Evolutionary conservation across 495 filamentous ascomycete species (phyloP), one percentile per base, ranked within the genome.

Genomic region (Tuber melanosporum): DNA sequence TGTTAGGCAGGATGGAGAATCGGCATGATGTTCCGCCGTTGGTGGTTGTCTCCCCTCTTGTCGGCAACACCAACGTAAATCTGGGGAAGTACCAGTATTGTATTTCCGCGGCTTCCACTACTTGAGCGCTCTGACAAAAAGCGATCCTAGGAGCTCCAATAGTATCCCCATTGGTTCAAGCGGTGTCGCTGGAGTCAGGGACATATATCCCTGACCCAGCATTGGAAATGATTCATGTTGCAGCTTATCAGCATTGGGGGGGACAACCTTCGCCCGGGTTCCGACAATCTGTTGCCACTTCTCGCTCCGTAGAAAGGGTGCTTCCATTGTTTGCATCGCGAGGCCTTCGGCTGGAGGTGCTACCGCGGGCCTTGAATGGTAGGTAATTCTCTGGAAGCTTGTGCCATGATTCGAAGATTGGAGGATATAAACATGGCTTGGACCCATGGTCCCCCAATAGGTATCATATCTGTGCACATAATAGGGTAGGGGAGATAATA

Each of bases 301-400:
- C 89, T 86, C 41, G 89, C 88, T 10, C 89, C 89, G 74, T 89
- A 88, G 80, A 88, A 90, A 47, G 90, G 79, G 89, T 87, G 41
- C 86, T 86, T 66, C 86, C 87, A 77, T 88, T 88, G 32, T 85
- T 85, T 6, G 89, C 89, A 81, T 91, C 2, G 88, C 89, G 41
- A 91, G 86, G 9, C 89, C 86, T 83, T 91, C 90, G 86, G n/a
- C 90, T 89, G 4, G 89, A 88, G 89, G 90, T 91, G 79, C 91
- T 91, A 0, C 89, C 88, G 9, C 89, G 89, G 70, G 89, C 87
- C 78, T 89, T 89, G 84, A 91, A 91, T 4, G 89, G 84, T 83
- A 10, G 82, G 0, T 83, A 2, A 85, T 85, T 15, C 79, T 80
- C 4, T 83, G 77, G 85, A 87, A 90, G 2, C 87, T 89, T 10